phyloP scores from a whole-genome alignment of 1,284 basidiomycete genomes.

The Xerocomus amazonicus region DNA sequence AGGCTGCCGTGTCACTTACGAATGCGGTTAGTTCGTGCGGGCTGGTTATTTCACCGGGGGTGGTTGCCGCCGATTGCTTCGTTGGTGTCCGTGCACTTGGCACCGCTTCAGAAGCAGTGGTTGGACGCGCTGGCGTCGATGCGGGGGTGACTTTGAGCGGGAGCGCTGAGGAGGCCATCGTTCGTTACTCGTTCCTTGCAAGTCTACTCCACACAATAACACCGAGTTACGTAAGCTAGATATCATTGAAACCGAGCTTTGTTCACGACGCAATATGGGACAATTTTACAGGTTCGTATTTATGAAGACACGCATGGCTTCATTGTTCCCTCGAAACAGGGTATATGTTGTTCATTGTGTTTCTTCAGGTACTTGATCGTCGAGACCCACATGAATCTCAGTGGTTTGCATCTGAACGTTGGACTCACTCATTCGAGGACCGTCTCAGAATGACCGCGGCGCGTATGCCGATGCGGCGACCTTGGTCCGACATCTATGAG shows the following conservation, averaged over 20 bases:
- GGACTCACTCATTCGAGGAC: slow-evolving; percentile 1
- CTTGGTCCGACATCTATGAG: slow-evolving; percentile 4
- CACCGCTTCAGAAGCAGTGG: slow-evolving; percentile 30
- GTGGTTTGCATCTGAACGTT: background rate
- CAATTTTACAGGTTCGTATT: background rate
- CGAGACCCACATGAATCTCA: no score
- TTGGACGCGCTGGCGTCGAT: slow-evolving; percentile 44
- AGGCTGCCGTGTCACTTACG: slow-evolving; percentile 43
- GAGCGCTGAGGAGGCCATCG: slow-evolving; percentile 45
- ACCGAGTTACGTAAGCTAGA: slow-evolving; percentile 16
- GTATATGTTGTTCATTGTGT: background rate
- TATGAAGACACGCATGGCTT: background rate
- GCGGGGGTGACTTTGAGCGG: slow-evolving; percentile 55
- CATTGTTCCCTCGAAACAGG: slow-evolving; percentile 7
- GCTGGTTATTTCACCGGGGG: slow-evolving; percentile 64
- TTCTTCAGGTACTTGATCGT: background rate
- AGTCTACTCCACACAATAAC: background rate
- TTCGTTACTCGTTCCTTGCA: slow-evolving; percentile 4
- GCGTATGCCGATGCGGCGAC: slow-evolving; percentile 28
- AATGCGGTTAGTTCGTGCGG: slow-evolving; percentile 82
- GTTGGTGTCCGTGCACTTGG: slow-evolving; percentile 48
- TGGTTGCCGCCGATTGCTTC: slow-evolving; percentile 33
- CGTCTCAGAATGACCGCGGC: background rate
- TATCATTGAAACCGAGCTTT: slow-evolving; percentile 10
- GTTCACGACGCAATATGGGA: slow-evolving; percentile 1